A percentile compares a stretch with the other conserved stretches of the same genome.
Conservation (phyloP, 2,329 filamentous ascomycete species). For the Aspergillus oerlinghausenensis region DNA sequence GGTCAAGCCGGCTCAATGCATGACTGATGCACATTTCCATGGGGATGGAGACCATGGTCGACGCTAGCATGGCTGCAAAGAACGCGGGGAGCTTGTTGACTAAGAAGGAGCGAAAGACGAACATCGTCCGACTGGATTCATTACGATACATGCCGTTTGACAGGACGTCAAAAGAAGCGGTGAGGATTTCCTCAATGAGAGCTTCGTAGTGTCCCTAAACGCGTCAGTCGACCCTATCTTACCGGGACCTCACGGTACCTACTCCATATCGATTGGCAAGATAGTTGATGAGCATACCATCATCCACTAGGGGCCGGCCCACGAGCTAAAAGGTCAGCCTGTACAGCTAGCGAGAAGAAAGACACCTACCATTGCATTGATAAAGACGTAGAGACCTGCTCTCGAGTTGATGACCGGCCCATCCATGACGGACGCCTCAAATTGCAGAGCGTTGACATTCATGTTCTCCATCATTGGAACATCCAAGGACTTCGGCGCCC, state of each 20-base stretch:
- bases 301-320: slow-evolving; percentile 77
- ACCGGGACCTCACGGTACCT: slow-evolving; percentile 18
- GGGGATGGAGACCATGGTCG: slow-evolving; percentile 55
- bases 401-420: slow-evolving; percentile 69
- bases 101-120: slow-evolving; percentile 79
- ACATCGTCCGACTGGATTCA: slow-evolving; percentile 56
- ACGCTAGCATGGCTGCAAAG: slow-evolving; percentile 53
- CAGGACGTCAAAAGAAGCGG: slow-evolving; percentile 83
- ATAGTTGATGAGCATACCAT: slow-evolving; percentile 71
- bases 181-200: slow-evolving; percentile 74
- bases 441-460: slow-evolving; percentile 47
- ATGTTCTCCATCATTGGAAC: slow-evolving; percentile 40
- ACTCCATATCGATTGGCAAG: slow-evolving; percentile 81
- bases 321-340: slow-evolving; percentile 59
- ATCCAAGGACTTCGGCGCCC: slow-evolving; percentile 39
- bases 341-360: not conserved
- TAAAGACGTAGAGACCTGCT: slow-evolving; percentile 77
- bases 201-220: slow-evolving; percentile 68
- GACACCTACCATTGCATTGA: slow-evolving; percentile 66
- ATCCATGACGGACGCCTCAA: slow-evolving; percentile 56
- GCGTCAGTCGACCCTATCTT: slow-evolving; percentile 2
- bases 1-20: slow-evolving; percentile 60
- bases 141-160: slow-evolving; percentile 78
- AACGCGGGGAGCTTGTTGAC: slow-evolving; percentile 67
- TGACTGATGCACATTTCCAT: slow-evolving; percentile 63